Conservation (phyloP, 2,329 filamentous ascomycete genomes). For the Trichoderma afroharzianum region DNA sequence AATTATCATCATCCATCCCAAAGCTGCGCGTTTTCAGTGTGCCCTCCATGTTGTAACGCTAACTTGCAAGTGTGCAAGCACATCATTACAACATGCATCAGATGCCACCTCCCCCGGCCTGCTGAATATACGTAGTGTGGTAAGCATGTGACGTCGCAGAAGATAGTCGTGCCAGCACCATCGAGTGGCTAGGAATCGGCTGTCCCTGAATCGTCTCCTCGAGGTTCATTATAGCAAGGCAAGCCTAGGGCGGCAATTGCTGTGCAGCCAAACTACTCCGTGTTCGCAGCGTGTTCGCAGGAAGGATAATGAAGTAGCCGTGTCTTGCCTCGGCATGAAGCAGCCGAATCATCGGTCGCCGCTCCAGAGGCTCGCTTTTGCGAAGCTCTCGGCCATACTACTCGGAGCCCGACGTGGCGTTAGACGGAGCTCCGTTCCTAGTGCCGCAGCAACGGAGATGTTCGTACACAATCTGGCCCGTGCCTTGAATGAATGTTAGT, state of each 20-base stretch:
- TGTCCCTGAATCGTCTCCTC: not conserved
- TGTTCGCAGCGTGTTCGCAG: not conserved
- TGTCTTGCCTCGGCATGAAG: conserved; percentile 10
- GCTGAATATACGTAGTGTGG: not conserved
- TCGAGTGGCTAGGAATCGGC: not conserved
- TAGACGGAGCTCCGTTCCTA: conserved; percentile 2
- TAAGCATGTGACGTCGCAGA: not conserved
- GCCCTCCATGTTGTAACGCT: not conserved
- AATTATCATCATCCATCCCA: not conserved
- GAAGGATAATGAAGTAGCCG: not conserved
- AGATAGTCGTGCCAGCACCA: not conserved
- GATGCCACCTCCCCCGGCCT: not conserved
- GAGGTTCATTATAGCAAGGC: not conserved
- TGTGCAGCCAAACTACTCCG: not conserved
- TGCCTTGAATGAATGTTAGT: not conserved
- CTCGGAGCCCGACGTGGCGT: conserved; percentile 9
- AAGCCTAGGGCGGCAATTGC: not conserved
- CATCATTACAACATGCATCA: not conserved
- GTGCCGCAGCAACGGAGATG: not conserved
- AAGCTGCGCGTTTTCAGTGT: not conserved
- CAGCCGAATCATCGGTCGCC: conserved; percentile 13
- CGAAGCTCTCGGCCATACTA: conserved; percentile 14
- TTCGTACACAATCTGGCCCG: not conserved
- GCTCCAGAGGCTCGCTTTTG: conserved; percentile 14
- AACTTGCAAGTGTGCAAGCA: not conserved